Evolutionary conservation across 1,139 yeast species (phyloP).

Genomic region (Saccharomycopsis crataegensis): DNA sequence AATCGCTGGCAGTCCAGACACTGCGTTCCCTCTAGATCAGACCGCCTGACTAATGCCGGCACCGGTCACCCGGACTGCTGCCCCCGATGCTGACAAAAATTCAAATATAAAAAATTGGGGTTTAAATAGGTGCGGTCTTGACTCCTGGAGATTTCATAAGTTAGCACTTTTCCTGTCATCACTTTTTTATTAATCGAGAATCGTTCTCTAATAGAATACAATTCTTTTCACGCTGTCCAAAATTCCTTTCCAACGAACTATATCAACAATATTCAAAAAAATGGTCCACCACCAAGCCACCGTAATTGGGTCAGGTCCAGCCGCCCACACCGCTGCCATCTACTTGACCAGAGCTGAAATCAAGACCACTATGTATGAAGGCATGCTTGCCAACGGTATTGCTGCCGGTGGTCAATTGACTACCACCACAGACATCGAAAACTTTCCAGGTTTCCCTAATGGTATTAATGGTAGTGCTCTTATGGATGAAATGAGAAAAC

Average conservation of each 20-base stretch:
- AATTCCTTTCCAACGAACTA: neutral
- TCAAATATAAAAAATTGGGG: too few relatives aligned
- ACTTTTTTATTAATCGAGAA: too few relatives aligned
- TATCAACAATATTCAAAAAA: conserved; percentile 26
- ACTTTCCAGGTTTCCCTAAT: conserved; percentile 96
- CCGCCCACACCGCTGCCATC: conserved; percentile 98
- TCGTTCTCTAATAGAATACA: too few relatives aligned
- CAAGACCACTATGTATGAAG: conserved; percentile 89
- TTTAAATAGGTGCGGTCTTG: too few relatives aligned
- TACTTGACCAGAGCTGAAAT: conserved; percentile 94
- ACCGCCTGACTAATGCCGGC: too few relatives aligned
- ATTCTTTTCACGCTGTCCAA: neutral
- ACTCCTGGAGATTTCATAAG: too few relatives aligned
- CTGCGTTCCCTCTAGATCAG: too few relatives aligned
- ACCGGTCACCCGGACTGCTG: too few relatives aligned
- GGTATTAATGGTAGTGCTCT: conserved; percentile 84
- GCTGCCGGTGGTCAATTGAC: conserved; percentile 99
- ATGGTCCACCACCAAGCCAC: conserved; percentile 87
- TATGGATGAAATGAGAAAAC: conserved; percentile 92
- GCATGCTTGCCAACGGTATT: conserved; percentile 93
- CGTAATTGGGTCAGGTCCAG: conserved; percentile 96
- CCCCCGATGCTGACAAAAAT: too few relatives aligned
- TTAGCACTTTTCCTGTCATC: too few relatives aligned
- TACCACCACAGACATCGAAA: conserved; percentile 94
- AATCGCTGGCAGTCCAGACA: too few relatives aligned